Evolutionary conservation across 768 basidiomycete genomes (phyloP), one percentile per base, ranked within the genome.

Genomic region (Trametes punicea): DNA sequence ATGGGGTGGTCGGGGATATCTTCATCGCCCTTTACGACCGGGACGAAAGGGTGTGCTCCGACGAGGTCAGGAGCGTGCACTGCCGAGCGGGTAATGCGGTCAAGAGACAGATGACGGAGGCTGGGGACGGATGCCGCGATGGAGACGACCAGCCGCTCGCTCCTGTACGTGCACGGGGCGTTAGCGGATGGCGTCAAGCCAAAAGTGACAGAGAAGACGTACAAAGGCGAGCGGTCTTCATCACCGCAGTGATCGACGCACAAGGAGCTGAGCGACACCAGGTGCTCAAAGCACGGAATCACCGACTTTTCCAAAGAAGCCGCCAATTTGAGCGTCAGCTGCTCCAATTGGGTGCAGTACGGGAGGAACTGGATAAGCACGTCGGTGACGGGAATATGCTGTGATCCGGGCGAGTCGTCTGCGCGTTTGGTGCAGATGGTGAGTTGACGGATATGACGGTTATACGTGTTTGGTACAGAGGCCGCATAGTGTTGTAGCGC

Each of bases 121-220:
- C 73, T 70, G 13, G 80, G 80, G 4, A 82, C 69, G 1, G 81
- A 80, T 2, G 82, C 80, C 0, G 86, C 86, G 58, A 90, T 83
- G 6, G 82, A 78, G 15, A 88, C 87, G 51, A 81, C 83, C 0
- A 88, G 75, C 23, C 87, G 76, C 65, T 90, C 87, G 70, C 83
- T 85, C 72, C 84, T 85, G 59, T 15, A 27, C 10, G 45, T n/a
- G 42, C 26, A 51, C 21, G 36, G 61, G 45, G 63, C 29, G 41
- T 49, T 40, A 49, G 62, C 46, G 56, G 56, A 58, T 47, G 46
- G 49, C 65, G 54, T 38, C 57, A 52, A 31, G 46, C 18, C 11
- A 48, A 2, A 44, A 16, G 26, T 20, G 16, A 47, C 46, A 56
- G 18, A 41, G 26, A 48, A 41, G 4, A 71, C 75, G 62, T 63